Evolutionary conservation across 2,329 filamentous ascomycete genomes (phyloP), one percentile per base, ranked within the genome.

Genomic region (Fusarium xyrophilum): DNA sequence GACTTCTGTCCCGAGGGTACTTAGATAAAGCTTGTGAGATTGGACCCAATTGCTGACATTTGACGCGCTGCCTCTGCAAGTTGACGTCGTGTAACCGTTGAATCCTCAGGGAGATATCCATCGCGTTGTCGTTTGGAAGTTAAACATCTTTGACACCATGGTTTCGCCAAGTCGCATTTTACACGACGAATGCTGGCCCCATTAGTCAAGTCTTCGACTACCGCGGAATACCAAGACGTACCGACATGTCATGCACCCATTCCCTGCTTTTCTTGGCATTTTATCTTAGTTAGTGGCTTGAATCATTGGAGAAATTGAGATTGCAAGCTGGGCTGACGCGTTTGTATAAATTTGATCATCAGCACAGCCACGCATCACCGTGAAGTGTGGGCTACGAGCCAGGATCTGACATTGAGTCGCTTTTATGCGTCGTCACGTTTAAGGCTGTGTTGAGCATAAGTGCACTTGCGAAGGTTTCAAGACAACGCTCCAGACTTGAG

Each of bases 141-240:
- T 25, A 65, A 17, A 19, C 72, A 78, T 33, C 73, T 72, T 9
- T 66, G 66, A 56, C 78, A 80, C 3, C 50, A 48, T 0, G 78
- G 78, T 38, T 73, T 76, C 19, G 63, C 53, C 65, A 78, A 75
- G 58, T 79, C 78, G 58, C 78, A 80, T 46, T 79, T 79, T 6
- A 80, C 74, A 25, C 77, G 76, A 2, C 78, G 78, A 43, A 80
- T 78, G 38, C 77, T 78, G 5, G 25, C 13, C 14, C 9, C 7
- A 36, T 56, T 36, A 25, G 13, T 51, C 7, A 48, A 44, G 32
- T 0, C 15, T 19, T 7, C 3, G 0, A 5, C n/a, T 4, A 12
- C 11, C 32, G 14, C 14, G 7, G 14, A 33, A 33, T 2, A 13
- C 4, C 17, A 27, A 14, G 32, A 51, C 71, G 60, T 67, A 72